phyloP scores from a whole-genome alignment of 306 rosid species.

The Luffa aegyptiaca region DNA sequence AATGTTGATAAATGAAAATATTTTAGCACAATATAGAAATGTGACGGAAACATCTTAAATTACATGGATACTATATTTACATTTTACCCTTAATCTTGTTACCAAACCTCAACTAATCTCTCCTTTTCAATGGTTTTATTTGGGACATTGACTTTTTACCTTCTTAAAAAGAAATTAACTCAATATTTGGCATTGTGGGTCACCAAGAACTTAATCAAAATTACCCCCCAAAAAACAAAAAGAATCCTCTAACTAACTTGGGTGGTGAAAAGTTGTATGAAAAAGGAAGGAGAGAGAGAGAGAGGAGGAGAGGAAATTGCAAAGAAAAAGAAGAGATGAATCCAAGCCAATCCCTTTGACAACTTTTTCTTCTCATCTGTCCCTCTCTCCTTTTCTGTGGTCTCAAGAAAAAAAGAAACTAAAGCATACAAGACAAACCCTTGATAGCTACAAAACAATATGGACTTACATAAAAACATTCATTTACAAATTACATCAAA shows the following conservation, averaged over 20 bases:
- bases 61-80: not conserved
- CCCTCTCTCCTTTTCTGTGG: not conserved
- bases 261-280: not conserved
- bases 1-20: not conserved
- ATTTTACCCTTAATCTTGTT: not conserved
- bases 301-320: not conserved
- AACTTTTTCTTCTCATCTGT: slow-evolving; percentile 4
- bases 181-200: not conserved
- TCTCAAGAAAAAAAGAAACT: not conserved
- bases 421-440: slow-evolving; percentile 4
- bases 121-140: not conserved
- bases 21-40: not conserved
- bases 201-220: not conserved
- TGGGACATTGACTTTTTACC: not conserved
- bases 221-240: not conserved
- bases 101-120: not conserved
- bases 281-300: not conserved
- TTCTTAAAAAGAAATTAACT: not conserved
- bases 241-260: not conserved
- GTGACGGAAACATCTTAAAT: not conserved
- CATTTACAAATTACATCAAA: slow-evolving; percentile 3
- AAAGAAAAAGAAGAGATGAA: not conserved
- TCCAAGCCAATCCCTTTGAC: not conserved
- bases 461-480: not conserved
- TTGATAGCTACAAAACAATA: slow-evolving; percentile 11